Evolutionary conservation across 371 early-diverging fungal species (phyloP).

Genomic region (Rhizopus microsporus): DNA sequence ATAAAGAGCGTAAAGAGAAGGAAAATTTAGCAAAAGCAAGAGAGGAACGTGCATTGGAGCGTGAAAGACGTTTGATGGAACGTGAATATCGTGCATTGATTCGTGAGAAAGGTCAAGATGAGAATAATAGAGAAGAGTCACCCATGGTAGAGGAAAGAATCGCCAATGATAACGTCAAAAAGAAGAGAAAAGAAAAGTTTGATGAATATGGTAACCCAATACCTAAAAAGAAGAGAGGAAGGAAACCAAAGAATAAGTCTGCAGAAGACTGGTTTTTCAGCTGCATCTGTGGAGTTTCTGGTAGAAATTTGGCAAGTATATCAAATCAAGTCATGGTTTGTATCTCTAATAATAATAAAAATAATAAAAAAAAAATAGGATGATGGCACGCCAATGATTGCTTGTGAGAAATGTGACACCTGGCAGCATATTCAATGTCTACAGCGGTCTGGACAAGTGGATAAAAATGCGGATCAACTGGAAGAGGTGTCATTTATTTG

Average conservation of each 20-base stretch:
- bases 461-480: conserved; percentile 25
- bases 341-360: neutral
- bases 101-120: conserved; percentile 38
- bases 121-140: conserved; percentile 16
- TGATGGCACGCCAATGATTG: conserved; percentile 77
- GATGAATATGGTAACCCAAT: conserved; percentile 18
- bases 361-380: conserved; percentile 38
- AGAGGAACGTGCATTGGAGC: conserved; percentile 50
- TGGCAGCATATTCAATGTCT: conserved; percentile 77
- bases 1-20: conserved; percentile 36
- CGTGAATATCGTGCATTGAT: conserved; percentile 26
- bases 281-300: conserved; percentile 60
- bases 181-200: conserved; percentile 15
- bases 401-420: conserved; percentile 65
- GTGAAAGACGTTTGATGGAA: conserved; percentile 53
- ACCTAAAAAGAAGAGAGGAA: conserved; percentile 31
- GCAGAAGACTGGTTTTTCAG: conserved; percentile 61
- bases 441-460: conserved; percentile 44
- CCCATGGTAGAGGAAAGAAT: neutral
- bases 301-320: conserved; percentile 52
- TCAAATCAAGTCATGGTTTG: no score
- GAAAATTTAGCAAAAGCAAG: conserved; percentile 47
- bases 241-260: conserved; percentile 33
- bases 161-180: neutral
- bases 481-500: conserved; percentile 50